These are phyloP conservation scores for Lentinula aciculospora DNA, from an alignment of 768 basidiomycete species.

Conservation along the genomic window DNA sequence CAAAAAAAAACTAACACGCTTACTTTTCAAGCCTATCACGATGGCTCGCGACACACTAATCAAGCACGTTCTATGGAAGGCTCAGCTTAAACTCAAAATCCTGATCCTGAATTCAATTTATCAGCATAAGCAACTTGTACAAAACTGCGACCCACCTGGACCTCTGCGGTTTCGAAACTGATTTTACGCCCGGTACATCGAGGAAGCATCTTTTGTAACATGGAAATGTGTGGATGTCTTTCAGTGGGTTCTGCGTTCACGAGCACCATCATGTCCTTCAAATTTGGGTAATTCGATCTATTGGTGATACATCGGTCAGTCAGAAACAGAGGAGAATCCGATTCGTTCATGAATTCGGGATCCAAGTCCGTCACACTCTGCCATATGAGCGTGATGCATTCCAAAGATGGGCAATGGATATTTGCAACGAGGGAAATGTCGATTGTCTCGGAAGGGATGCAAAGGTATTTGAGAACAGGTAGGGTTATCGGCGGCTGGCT, in stretches of 20 bases:
- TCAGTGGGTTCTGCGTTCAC: neutral
- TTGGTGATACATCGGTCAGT: slow-evolving; percentile 2
- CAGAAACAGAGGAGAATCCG: neutral
- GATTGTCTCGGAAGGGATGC: slow-evolving; percentile 2
- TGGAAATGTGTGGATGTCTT: neutral
- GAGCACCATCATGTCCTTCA: neutral
- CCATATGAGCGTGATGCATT: slow-evolving; percentile 2
- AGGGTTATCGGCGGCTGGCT: slow-evolving; percentile 1
- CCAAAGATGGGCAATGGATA: neutral
- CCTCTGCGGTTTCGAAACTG: neutral
- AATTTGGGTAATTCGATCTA: neutral
- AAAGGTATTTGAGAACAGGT: neutral
- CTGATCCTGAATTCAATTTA: neutral
- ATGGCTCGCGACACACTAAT: no score
- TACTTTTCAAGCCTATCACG: no score
- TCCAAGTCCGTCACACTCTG: slow-evolving; percentile 3
- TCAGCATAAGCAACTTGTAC: neutral
- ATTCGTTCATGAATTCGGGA: slow-evolving; percentile 1
- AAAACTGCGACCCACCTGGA: neutral
- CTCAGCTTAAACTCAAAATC: neutral
- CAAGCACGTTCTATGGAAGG: neutral
- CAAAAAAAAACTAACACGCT: no score
- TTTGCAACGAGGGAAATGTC: slow-evolving; percentile 2
- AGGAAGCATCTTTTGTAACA: slow-evolving; percentile 1
- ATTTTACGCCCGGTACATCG: neutral